Evolutionary conservation across 2,329 filamentous ascomycete genomes (phyloP).

Genomic region (Sporothrix variecibatus): DNA sequence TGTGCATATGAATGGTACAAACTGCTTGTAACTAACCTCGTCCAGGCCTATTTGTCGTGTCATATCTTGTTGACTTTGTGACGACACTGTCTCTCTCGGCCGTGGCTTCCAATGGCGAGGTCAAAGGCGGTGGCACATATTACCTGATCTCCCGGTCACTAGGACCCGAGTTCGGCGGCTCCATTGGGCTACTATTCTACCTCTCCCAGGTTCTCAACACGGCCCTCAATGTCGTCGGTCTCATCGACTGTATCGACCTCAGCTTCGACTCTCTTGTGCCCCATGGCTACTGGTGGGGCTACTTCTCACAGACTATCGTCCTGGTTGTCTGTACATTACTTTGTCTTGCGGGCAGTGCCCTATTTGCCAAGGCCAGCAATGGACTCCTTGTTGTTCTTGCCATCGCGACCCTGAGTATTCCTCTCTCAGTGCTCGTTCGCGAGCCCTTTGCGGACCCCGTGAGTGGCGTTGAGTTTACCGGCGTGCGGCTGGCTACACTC

Average conservation of each 20-base stretch:
- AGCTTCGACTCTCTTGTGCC: constrained; percentile 70
- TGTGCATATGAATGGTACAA: neutral
- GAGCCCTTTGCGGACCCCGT: constrained; percentile 65
- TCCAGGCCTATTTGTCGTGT: constrained; percentile 68
- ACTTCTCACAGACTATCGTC: constrained; percentile 72
- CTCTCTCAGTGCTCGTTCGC: constrained; percentile 70
- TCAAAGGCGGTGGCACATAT: constrained; percentile 84
- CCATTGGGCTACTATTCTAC: constrained; percentile 86
- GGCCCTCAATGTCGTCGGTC: constrained; percentile 81
- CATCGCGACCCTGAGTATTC: constrained; percentile 77
- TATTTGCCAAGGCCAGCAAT: constrained; percentile 80
- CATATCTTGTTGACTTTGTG: constrained; percentile 81
- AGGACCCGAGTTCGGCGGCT: constrained; percentile 85
- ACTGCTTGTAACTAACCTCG: neutral
- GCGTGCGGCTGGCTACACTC: constrained; percentile 69
- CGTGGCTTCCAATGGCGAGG: constrained; percentile 86
- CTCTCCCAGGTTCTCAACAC: constrained; percentile 88
- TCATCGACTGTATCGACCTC: constrained; percentile 78
- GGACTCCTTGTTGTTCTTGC: constrained; percentile 70
- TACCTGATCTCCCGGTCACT: constrained; percentile 85
- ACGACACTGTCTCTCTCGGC: constrained; percentile 85
- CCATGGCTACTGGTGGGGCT: constrained; percentile 74
- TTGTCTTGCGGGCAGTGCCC: constrained; percentile 76
- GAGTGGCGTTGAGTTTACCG: constrained; percentile 74
- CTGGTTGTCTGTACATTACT: constrained; percentile 71